Base-by-base conservation (phyloP, 495 filamentous ascomycete species). In the Aspergillus biplanus region DNA sequence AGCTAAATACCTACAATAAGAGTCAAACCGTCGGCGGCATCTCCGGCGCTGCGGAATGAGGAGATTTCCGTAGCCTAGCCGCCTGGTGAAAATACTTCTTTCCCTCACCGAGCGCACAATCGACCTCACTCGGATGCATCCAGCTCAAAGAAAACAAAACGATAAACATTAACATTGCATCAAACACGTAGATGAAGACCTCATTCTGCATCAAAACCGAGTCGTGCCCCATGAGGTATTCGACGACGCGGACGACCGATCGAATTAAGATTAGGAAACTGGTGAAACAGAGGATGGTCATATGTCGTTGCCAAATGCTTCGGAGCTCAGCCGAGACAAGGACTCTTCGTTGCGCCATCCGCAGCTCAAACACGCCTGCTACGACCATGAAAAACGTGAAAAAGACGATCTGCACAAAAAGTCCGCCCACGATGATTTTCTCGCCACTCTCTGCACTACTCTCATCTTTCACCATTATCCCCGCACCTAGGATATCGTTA, bases 111-210 rank as follows among this genome's bases (percentile, higher is more conserved):
- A 27, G 21, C 21, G 21, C 21, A 27, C 21, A 27, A 27, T 27
- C 2, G 21, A 76, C 62, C 58, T 75, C 64, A 57, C 73, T 71
- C 6, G 75, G 75, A 60, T 77, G 75, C 12, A 57, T 32, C 37
- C 75, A 63, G 55, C 77, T 80, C 58, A 89, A 82, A 3, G 83
- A 59, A 0, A 81, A 61, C 70, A 85, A 81, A 16, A 81, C 83
- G 0, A 69, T 7, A 27, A 86, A 65, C 87, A 92, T 90, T 48
- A 86, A 64, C 48, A 79, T 50, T 13, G 80, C 75, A 68, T 92
- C 88, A 63, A 90, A 90, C 4, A 87, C 66, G 66, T 89, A 91
- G 56, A 90, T 67, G 61, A 83, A 84, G 53, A 78, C 81, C 72
- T 91, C 88, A 46, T 85, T 76, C 16, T 55, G 66, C 63, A 88